Conservation (phyloP, 2,329 filamentous ascomycete species). For the Verticillium longisporum region DNA sequence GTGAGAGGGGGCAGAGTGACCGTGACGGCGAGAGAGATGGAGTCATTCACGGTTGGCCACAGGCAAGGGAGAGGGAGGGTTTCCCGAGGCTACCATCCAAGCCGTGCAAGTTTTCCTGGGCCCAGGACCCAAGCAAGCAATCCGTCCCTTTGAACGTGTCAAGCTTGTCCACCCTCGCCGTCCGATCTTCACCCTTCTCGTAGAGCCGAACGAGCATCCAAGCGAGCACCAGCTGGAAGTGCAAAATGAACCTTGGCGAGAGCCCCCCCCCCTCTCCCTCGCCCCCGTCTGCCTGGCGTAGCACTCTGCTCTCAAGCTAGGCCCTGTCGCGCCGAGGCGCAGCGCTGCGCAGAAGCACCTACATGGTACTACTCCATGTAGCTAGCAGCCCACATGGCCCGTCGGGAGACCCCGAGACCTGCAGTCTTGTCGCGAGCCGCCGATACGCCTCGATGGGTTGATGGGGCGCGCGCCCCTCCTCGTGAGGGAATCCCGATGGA, state of each 20-base stretch:
- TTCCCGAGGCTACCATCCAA: too few species aligned
- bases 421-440: neutral
- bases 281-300: neutral
- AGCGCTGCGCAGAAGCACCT: neutral
- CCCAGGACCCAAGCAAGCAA: too few species aligned
- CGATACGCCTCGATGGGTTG: neutral
- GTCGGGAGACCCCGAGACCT: neutral
- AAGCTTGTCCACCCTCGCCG: too few species aligned
- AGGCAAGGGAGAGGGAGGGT: too few species aligned
- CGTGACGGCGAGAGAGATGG: neutral
- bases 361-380: neutral
- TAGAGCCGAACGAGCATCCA: too few species aligned
- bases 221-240: too few species aligned
- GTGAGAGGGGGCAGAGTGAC: neutral
- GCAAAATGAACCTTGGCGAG: too few species aligned
- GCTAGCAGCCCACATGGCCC: neutral
- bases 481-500: neutral
- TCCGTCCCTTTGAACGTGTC: too few species aligned
- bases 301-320: neutral
- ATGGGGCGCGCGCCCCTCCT: neutral
- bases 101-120: too few species aligned
- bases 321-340: neutral
- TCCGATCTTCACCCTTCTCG: too few species aligned
- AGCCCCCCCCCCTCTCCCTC: too few species aligned
- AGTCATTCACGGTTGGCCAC: neutral